These are phyloP conservation scores for Gamarada debralockiae DNA, from an alignment of 495 filamentous ascomycete species.

Conservation along the genomic window DNA sequence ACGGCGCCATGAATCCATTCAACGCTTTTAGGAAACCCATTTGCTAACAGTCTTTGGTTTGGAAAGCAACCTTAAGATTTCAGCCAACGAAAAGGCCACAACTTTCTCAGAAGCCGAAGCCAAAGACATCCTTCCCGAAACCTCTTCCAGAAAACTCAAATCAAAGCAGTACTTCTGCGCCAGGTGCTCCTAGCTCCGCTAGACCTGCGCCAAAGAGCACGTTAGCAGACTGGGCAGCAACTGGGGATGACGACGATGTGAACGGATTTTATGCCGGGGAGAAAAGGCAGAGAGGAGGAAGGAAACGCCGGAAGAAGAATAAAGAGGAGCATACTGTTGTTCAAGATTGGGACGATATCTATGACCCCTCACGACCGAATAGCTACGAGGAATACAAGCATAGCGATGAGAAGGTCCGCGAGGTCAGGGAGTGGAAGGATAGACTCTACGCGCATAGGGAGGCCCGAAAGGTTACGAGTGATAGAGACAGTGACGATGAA, in stretches of 20 bases:
- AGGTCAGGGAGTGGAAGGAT: slow-evolving; percentile 86
- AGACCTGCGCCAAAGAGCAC: slow-evolving; percentile 57
- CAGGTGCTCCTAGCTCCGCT: slow-evolving; percentile 17
- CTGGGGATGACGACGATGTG: slow-evolving; percentile 66
- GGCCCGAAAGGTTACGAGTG: slow-evolving; percentile 35
- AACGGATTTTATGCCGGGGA: slow-evolving; percentile 57
- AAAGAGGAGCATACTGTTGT: slow-evolving; percentile 52
- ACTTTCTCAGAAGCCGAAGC: slow-evolving; percentile 65
- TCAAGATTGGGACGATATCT: slow-evolving; percentile 91
- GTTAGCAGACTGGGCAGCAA: slow-evolving; percentile 79
- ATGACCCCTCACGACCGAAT: slow-evolving; percentile 81
- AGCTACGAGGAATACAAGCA: slow-evolving; percentile 82
- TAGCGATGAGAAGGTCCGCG: slow-evolving; percentile 77
- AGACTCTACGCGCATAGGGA: slow-evolving; percentile 72
- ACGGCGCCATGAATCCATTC: slow-evolving; percentile 36
- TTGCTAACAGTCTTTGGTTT: slow-evolving; percentile 25
- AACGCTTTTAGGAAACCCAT: slow-evolving; percentile 13
- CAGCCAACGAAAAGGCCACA: slow-evolving; percentile 83
- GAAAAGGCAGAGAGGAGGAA: slow-evolving; percentile 73
- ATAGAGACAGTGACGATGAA: slow-evolving; percentile 55
- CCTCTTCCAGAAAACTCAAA: slow-evolving; percentile 31
- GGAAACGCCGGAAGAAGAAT: slow-evolving; percentile 79
- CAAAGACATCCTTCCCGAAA: slow-evolving; percentile 42
- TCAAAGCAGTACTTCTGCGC: slow-evolving; percentile 16
- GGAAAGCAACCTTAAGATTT: slow-evolving; percentile 72